Percentiles rank a stretch among this genome's conserved stretches.
phyloP scores from a whole-genome alignment of 2,329 filamentous ascomycete species.

The Pyrenophora seminiperda region DNA sequence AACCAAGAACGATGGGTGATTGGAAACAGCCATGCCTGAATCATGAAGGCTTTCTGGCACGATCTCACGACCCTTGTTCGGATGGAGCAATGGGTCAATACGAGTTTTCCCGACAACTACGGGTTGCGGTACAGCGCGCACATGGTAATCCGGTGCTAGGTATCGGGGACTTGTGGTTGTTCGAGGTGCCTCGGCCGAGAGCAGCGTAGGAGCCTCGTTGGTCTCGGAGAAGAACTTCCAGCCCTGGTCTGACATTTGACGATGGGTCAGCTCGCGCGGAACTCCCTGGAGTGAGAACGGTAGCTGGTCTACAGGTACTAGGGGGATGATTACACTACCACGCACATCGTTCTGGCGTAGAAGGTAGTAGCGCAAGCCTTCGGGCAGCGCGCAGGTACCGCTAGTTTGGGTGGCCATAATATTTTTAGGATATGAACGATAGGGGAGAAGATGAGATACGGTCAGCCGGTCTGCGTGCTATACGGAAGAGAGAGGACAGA shows the following conservation, averaged over 20 bases:
- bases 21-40: background rate
- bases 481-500: conserved; percentile 2
- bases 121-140: conserved; percentile 6
- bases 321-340: conserved; percentile 43
- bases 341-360: conserved; percentile 27
- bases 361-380: conserved; percentile 46
- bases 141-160: conserved; percentile 28
- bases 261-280: conserved; percentile 41
- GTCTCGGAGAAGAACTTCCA: conserved; percentile 36
- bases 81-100: background rate
- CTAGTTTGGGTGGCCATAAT: conserved; percentile 13
- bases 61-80: background rate
- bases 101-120: background rate
- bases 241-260: conserved; percentile 27
- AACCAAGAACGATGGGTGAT: conserved; percentile 13
- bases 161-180: conserved; percentile 6
- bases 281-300: conserved; percentile 49
- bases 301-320: conserved; percentile 53
- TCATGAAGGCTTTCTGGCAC: background rate
- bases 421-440: background rate
- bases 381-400: conserved; percentile 7
- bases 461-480: background rate
- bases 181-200: conserved; percentile 16
- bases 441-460: background rate
- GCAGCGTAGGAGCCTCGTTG: conserved; percentile 6